Evolutionary conservation across 2,329 filamentous ascomycete genomes (phyloP).

Genomic region (Venturia nashicola): DNA sequence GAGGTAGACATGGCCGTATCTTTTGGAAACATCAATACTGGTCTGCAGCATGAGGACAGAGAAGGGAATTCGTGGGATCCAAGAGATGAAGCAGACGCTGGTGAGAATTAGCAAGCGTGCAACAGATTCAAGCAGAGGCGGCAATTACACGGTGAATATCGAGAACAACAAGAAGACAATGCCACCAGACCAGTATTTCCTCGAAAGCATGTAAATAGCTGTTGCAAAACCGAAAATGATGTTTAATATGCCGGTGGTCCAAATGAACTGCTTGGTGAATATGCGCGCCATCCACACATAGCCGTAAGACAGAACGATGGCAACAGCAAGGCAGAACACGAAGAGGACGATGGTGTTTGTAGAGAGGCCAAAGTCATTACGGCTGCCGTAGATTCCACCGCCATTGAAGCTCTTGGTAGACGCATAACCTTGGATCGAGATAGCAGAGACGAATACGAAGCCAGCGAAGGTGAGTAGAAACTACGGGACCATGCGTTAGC

Average conservation of each 20-base stretch:
- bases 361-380: slow-evolving; percentile 56
- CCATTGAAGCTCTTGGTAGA: slow-evolving; percentile 50
- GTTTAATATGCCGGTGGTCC: slow-evolving; percentile 82
- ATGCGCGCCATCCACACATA: slow-evolving; percentile 67
- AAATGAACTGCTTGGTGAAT: slow-evolving; percentile 85
- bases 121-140: neutral
- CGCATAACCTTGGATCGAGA: slow-evolving; percentile 62
- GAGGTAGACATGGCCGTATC: slow-evolving; percentile 73
- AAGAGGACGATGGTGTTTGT: slow-evolving; percentile 84
- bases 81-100: slow-evolving; percentile 66
- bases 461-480: slow-evolving; percentile 60
- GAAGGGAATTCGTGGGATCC: slow-evolving; percentile 86
- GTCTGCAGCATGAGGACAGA: slow-evolving; percentile 82
- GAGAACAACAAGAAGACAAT: slow-evolving; percentile 79
- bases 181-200: slow-evolving; percentile 67
- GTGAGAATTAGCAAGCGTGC: neutral
- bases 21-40: slow-evolving; percentile 71
- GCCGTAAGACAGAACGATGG: slow-evolving; percentile 59
- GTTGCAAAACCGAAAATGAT: slow-evolving; percentile 75
- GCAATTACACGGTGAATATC: slow-evolving; percentile 51
- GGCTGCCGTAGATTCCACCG: slow-evolving; percentile 58
- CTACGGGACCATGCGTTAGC: slow-evolving; percentile 23
- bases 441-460: slow-evolving; percentile 63
- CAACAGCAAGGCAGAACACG: slow-evolving; percentile 60
- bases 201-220: slow-evolving; percentile 71